Evolutionary conservation across 768 basidiomycete genomes (phyloP), one percentile per base, ranked within the genome.

Genomic region (Rhizopogon sp.): DNA sequence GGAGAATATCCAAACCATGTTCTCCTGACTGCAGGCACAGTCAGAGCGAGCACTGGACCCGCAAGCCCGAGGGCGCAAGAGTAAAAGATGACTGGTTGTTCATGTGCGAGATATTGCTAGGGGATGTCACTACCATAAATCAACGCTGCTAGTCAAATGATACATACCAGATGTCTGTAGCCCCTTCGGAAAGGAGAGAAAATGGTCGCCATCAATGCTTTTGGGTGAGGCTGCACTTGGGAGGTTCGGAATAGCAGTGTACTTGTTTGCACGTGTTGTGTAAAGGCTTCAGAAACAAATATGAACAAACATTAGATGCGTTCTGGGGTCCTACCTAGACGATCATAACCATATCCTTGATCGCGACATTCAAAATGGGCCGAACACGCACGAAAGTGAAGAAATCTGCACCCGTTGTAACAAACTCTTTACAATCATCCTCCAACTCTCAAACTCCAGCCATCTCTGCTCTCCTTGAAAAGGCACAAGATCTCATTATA

Each of bases 51-150:
- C 25, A 86, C 74, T 10, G 93, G 93, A 2, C 93, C 93, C 62
- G 84, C 78, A 54, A 75, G 62, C 51, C 92, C 93, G 54, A 96
- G 73, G 46, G 85, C 70, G 66, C 85, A 78, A 10, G 93, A 93
- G 73, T 85, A 96, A 77, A 94, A 94, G 69, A 94, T 82, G 69
- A 92, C 89, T 29, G 93, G 93, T 64, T 81, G 83, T 72, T 96
- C 93, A 72, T 96, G 93, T 39, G 93, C 91, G 62, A 87, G 83
- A 45, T 88, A 83, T 92, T 93, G 90, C 93, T 95, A 50, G 9
- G 28, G 29, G 29, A 17, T 39, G 20, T 9, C 20, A n/a, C 25
- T 14, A 25, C 13, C 20, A 55, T 37, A 43, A 14, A 25, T n/a
- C 33, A n/a, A 17, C 13, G 2, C 11, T 17, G 16, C 7, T 6